Conservation (phyloP, 2,329 filamentous ascomycete species). For the Arthrinium phaeospermum region DNA sequence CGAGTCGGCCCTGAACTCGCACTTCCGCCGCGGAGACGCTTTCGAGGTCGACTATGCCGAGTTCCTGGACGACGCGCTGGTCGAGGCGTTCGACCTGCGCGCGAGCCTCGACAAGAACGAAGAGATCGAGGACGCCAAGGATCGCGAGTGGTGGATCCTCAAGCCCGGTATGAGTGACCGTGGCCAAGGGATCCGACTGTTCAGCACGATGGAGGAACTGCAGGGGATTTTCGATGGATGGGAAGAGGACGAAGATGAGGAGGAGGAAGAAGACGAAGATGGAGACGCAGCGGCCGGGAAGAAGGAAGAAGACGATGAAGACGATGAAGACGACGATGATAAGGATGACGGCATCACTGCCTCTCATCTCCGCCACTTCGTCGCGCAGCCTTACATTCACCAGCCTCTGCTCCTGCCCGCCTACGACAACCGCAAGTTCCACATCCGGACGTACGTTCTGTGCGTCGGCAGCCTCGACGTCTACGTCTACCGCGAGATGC, state of each 20-base stretch:
- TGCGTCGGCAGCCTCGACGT: slow-evolving; percentile 79
- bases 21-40: slow-evolving; percentile 79
- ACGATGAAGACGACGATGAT: slow-evolving; percentile 38
- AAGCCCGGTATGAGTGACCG: slow-evolving; percentile 98
- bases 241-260: slow-evolving; percentile 73
- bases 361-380: slow-evolving; percentile 92
- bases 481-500: slow-evolving; percentile 88
- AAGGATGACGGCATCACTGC: slow-evolving; percentile 70
- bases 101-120: slow-evolving; percentile 78
- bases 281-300: slow-evolving; percentile 29
- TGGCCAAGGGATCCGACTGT: slow-evolving; percentile 90
- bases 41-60: slow-evolving; percentile 98
- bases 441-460: slow-evolving; percentile 90
- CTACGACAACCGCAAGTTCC: slow-evolving; percentile 80
- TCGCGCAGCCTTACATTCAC: slow-evolving; percentile 93
- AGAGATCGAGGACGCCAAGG: slow-evolving; percentile 33
- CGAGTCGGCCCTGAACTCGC: slow-evolving; percentile 66
- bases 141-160: slow-evolving; percentile 92
- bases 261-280: slow-evolving; percentile 57
- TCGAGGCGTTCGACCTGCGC: slow-evolving; percentile 87
- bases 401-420: slow-evolving; percentile 76
- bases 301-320: slow-evolving; percentile 30
- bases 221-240: slow-evolving; percentile 88
- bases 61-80: slow-evolving; percentile 90
- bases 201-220: slow-evolving; percentile 84